Evolutionary conservation across 2,329 filamentous ascomycete genomes (phyloP), one percentile per base, ranked within the genome.

Genomic region (Curvularia sp.): DNA sequence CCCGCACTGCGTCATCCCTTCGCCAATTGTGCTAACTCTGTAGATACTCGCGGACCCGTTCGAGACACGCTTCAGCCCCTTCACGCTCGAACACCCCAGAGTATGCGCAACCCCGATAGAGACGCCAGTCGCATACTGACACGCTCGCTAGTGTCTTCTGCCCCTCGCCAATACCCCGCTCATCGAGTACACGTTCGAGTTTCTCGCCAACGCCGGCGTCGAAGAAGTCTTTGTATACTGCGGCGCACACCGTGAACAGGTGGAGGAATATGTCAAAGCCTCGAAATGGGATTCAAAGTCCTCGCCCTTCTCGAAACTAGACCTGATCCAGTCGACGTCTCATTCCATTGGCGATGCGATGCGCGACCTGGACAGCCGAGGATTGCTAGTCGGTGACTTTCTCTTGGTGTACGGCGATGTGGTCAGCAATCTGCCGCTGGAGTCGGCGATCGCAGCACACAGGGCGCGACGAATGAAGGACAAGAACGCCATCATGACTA

Each of bases 121-220:
- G 35, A n/a, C 53, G 41, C 30, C 28, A 24, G 49, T 41, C 28
- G 38, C 22, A 49, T 58, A 38, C 72, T 76, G 62, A 76, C 58
- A 44, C 41, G 22, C 41, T 47, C 53, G 51, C 48, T 71, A 96
- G 91, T 98, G 95, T 81, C 89, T 99, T 31, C 84, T 99, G 6
- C 93, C 94, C 10, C 85, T 99, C 60, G 95, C 92, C 60, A 98
- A 98, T 77, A 93, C 89, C 1, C 94, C 95, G 35, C 83, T 99
- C 63, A 96, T 99, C 79, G 95, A 99, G 78, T 98, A 99, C 77
- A 98, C 94, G 4, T 88, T 98, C 71, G 93, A 98, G 74, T 98
- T 97, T 72, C 88, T 99, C 0, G 93, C 93, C 64, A 94, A 94
- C 84, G 93, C 95, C 58, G 93, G 93, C 57, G 93, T 98, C n/a